phyloP scores from a whole-genome alignment of 805 yeast species.

The Cyberlindnera suaveolens region DNA sequence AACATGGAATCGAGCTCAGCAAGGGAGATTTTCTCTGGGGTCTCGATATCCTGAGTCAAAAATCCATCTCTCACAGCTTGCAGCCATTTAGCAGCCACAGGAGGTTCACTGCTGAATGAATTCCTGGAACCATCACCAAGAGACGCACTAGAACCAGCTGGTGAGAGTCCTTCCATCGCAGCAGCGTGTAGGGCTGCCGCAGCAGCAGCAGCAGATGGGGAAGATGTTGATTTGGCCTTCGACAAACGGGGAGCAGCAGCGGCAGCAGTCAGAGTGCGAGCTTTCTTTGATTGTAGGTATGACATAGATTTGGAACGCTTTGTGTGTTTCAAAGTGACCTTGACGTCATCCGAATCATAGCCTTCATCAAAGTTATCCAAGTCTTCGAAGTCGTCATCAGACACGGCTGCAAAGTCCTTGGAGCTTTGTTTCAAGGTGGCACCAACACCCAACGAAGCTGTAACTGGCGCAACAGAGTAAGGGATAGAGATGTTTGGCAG shows the following conservation, averaged over 20 bases:
- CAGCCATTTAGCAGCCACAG: constrained; percentile 56
- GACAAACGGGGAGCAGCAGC: constrained; percentile 81
- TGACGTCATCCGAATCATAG: constrained; percentile 32
- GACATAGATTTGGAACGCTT: constrained; percentile 63
- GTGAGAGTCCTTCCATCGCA: constrained; percentile 45
- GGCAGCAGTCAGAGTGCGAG: constrained; percentile 54
- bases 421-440: constrained; percentile 11
- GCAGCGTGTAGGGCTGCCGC: constrained; percentile 72
- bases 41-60: constrained; percentile 66
- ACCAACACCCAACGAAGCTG: constrained; percentile 48
- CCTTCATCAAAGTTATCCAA: constrained; percentile 29
- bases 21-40: constrained; percentile 73
- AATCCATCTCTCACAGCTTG: constrained; percentile 73
- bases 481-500: constrained; percentile 49
- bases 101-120: constrained; percentile 16
- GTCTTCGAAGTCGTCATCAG: constrained; percentile 44
- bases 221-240: constrained; percentile 48
- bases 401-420: constrained; percentile 16
- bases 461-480: constrained; percentile 70
- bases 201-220: constrained; percentile 64
- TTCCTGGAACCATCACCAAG: constrained; percentile 11
- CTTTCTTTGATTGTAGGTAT: constrained; percentile 46
- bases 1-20: constrained; percentile 59
- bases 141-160: constrained; percentile 31
- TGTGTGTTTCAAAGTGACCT: constrained; percentile 36